These are phyloP conservation scores for Xerocomellus chrysenteron DNA, from an alignment of 768 basidiomycete genomes.

Conservation along the genomic window DNA sequence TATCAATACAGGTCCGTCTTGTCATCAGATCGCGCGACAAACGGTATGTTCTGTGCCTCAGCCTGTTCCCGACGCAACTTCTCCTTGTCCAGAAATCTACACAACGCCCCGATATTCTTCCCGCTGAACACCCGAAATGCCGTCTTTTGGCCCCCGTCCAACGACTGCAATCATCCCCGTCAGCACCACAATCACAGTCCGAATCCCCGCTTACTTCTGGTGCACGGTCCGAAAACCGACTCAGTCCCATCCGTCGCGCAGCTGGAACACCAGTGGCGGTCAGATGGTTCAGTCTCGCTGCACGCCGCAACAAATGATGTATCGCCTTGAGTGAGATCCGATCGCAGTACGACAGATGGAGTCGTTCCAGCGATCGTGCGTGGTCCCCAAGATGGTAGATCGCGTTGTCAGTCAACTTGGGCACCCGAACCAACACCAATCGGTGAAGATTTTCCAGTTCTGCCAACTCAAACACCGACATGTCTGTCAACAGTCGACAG, in stretches of 20 bases:
- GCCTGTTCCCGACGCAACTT: slow-evolving; percentile 53
- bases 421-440: slow-evolving; percentile 77
- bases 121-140: slow-evolving; percentile 82
- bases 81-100: slow-evolving; percentile 73
- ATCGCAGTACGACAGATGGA: slow-evolving; percentile 87
- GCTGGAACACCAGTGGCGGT: slow-evolving; percentile 78
- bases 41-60: slow-evolving; percentile 60
- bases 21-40: slow-evolving; percentile 60
- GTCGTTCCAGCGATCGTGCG: slow-evolving; percentile 63
- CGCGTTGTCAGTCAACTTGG: slow-evolving; percentile 81
- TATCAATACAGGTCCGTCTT: slow-evolving; percentile 56
- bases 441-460: slow-evolving; percentile 66
- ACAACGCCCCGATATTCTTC: slow-evolving; percentile 58
- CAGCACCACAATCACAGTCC: neutral
- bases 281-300: slow-evolving; percentile 66
- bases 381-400: slow-evolving; percentile 78
- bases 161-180: slow-evolving; percentile 43
- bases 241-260: slow-evolving; percentile 65
- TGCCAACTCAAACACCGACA: slow-evolving; percentile 80
- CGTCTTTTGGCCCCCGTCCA: slow-evolving; percentile 62
- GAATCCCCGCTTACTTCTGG: slow-evolving; percentile 49
- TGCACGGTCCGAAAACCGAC: slow-evolving; percentile 72
- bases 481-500: slow-evolving; percentile 81
- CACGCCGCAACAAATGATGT: slow-evolving; percentile 62
- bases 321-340: slow-evolving; percentile 74